Base-by-base conservation (phyloP, 2,329 filamentous ascomycete genomes). In the Cryphonectria nitschkei region DNA sequence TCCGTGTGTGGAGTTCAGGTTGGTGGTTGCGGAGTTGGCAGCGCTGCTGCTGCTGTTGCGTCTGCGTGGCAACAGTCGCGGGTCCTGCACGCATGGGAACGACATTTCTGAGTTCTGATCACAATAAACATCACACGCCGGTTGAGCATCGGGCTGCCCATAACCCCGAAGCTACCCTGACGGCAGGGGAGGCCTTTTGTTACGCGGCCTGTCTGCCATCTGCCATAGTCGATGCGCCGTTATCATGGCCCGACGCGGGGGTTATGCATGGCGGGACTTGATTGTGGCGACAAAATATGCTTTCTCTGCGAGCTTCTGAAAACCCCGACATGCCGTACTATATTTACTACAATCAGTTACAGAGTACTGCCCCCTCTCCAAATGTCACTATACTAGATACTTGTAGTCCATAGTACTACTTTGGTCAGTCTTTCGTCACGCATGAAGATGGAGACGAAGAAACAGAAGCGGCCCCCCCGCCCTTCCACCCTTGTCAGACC, bases 191-290 rank as follows among this genome's bases (percentile, higher is more conserved):
- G 1, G 26, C 26, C 39, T 26, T 52, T 26, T 26, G 26, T 19
- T 26, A 61, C 58, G 56, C 66, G 41, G 56, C 54, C 56, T 19
- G 66, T 29, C 56, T 60, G 41, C 66, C 56, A 22, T 62, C 37
- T 52, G 41, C 39, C 37, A 41, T 34, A 61, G 26, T 26, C n/a
- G 11, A 46, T 66, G 50, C 46, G 50, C 64, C 11, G 46, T 34
- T 39, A 39, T 66, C 63, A 19, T 8, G 32, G 61, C n/a, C 22
- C 32, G 34, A 39, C 58, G 34, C 34, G 58, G 16, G 16, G 26
- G 32, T 19, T 22, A 37, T 52, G 63, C 43, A 50, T 46, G 13
- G 37, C 41, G 6, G 41, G 32, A 34, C 22, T 46, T 46, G 41
- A 22, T 52, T 65, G 63, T 26, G 19, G 32, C 34, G 29, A 22